Base-by-base conservation (phyloP, 371 early-diverging fungal genomes). In the Coemansia sp. region DNA sequence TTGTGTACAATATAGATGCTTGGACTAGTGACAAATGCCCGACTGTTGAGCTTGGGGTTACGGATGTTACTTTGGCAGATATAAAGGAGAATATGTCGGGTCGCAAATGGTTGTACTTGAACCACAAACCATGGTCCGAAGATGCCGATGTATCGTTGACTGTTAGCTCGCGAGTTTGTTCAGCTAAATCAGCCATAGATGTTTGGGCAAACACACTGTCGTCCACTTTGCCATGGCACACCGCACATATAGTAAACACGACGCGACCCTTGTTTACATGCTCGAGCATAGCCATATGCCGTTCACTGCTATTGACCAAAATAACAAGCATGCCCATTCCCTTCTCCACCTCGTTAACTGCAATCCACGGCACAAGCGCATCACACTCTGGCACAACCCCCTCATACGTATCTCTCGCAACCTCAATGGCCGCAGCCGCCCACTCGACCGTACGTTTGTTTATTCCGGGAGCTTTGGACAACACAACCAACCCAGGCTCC, bases 291-390 rank as follows among this genome's bases (percentile, higher is more conserved):
- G 6, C 32, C 24, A 17, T 19, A 11, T 44, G 72, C 21, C 15
- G 52, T 23, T 59, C 41, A 11, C 46, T 40, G 12, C 41, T 60
- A 21, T 66, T 56, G 9, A 69, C 68, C 12, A 78, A 29, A n/a
- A 77, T 29, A 12, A 80, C 49, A 49, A 79, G 48, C n/a, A 74
- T 66, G 19, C 78, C 59, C 15, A 66, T 26, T 9, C 69, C 74
- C 48, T 80, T 80, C 9, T 78, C 79, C 21, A 80, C 70, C 3
- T 69, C 52, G 40, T 79, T 79, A 19, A 72, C 75, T 1, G 71
- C 67, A 19, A 75, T 28, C 75, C 75, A 75, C 4, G 75, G 64
- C 44, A 36, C 41, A 3, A 63, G 29, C 8, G 59, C 29, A 12
- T 52, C 32, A n/a, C 46, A 36, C 7, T 46, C 40, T 17, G 26